These are phyloP conservation scores for Backusella morwellensis DNA, from an alignment of 192 early-diverging fungal genomes.

Conservation along the genomic window DNA sequence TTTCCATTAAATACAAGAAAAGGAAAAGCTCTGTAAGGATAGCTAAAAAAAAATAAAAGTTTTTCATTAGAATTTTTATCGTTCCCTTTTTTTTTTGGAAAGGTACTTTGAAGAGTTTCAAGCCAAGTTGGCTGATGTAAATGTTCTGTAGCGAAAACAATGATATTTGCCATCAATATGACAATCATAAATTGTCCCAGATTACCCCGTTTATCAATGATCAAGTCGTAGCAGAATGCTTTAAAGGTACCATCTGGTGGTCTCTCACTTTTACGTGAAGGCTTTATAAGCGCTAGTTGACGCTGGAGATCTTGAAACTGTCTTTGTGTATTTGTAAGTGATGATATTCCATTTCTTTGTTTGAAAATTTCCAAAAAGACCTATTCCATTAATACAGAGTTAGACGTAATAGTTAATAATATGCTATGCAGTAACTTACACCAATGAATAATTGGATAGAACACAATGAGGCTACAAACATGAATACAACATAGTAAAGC, in stretches of 20 bases:
- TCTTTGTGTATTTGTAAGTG: slow-evolving; percentile 22
- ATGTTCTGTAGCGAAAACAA: slow-evolving; percentile 16
- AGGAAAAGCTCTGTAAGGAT: slow-evolving; percentile 2
- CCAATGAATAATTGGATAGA: slow-evolving; percentile 32
- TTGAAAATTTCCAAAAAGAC: slow-evolving; percentile 32
- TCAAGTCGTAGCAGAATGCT: slow-evolving; percentile 15
- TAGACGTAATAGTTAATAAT: neutral
- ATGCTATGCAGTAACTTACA: slow-evolving; percentile 1
- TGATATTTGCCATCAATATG: slow-evolving; percentile 15
- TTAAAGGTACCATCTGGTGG: slow-evolving; percentile 7
- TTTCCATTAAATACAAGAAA: slow-evolving; percentile 9
- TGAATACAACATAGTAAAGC: slow-evolving; percentile 23
- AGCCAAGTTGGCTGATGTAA: slow-evolving; percentile 17
- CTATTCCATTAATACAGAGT: neutral
- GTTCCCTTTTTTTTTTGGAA: neutral
- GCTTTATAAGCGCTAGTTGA: slow-evolving; percentile 10
- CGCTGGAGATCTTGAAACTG: slow-evolving; percentile 28
- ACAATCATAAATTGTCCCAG: neutral
- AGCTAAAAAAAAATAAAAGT: neutral
- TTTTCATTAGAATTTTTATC: neutral
- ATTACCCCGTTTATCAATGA: slow-evolving; percentile 9
- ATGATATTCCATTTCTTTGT: slow-evolving; percentile 31
- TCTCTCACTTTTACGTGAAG: neutral
- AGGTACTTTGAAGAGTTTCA: slow-evolving; percentile 3
- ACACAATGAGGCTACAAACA: slow-evolving; percentile 29